Conservation (phyloP, 73 alveolate species). For the Stentor roeselii region DNA sequence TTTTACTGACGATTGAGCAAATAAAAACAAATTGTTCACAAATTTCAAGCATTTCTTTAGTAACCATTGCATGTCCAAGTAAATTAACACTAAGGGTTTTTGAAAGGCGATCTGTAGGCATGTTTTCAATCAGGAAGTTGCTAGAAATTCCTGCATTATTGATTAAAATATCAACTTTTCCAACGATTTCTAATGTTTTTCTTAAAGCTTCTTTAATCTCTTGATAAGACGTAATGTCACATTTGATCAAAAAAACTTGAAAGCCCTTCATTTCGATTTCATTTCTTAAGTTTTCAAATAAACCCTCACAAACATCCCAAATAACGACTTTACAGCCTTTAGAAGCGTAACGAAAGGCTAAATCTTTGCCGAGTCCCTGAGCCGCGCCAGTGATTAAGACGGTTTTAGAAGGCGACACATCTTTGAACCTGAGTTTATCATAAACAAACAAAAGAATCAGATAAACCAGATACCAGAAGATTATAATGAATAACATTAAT, state of each 20-base stretch:
- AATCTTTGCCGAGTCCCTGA: conserved; percentile 17
- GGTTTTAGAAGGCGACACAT: not conserved
- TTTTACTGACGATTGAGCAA: not conserved
- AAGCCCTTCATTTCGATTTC: not conserved
- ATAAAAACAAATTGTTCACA: not conserved
- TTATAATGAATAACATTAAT: not conserved
- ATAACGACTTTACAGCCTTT: not conserved
- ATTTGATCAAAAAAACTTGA: not conserved
- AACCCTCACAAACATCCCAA: not conserved
- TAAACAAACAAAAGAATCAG: too few species aligned
- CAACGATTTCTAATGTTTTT: not conserved
- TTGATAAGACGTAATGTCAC: not conserved
- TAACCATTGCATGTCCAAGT: not conserved
- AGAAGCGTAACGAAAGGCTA: not conserved
- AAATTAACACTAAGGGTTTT: not conserved
- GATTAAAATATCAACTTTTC: not conserved
- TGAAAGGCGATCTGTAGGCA: not conserved
- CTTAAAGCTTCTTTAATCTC: not conserved
- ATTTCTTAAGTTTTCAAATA: not conserved
- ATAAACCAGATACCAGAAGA: not conserved
- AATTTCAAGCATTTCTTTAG: not conserved
- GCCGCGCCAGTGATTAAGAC: conserved; percentile 9
- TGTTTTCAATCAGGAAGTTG: not conserved
- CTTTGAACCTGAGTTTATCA: not conserved
- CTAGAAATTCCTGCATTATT: conserved; percentile 11